Evolutionary conservation across 106 monocot species (phyloP).

Genomic region (Alisma plantagoaquatica): DNA sequence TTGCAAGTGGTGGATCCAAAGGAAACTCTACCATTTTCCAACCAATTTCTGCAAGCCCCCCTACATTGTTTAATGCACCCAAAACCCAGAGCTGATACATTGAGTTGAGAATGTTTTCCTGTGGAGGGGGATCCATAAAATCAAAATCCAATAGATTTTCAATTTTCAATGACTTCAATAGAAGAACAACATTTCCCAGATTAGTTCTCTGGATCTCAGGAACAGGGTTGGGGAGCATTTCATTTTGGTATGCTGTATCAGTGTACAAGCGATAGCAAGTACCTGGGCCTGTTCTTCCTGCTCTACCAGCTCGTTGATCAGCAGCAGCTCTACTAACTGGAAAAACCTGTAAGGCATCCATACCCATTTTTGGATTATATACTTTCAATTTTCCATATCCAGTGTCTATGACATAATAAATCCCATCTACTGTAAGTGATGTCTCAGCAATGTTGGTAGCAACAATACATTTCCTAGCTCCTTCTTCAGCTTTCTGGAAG

Average conservation of each 20-base stretch:
- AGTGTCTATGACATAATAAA: slow-evolving; percentile 88
- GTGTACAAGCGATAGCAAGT: slow-evolving; percentile 91
- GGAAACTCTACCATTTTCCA: slow-evolving; percentile 99
- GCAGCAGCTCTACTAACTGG: slow-evolving; percentile 91
- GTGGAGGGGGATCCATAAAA: slow-evolving; percentile 94
- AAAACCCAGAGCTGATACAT: slow-evolving; percentile 98
- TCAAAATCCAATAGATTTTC: slow-evolving; percentile 92
- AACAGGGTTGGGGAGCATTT: slow-evolving; percentile 82
- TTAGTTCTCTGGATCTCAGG: slow-evolving; percentile 97
- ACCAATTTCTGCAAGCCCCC: slow-evolving; percentile 68
- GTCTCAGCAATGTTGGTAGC: slow-evolving; percentile 99
- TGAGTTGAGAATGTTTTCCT: slow-evolving; percentile 94
- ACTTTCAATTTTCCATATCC: slow-evolving; percentile 97
- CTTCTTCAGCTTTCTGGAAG: slow-evolving; percentile 90
- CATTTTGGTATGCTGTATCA: slow-evolving; percentile 86
- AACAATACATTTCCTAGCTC: slow-evolving; percentile 88
- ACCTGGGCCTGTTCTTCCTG: slow-evolving; percentile 94
- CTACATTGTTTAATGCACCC: slow-evolving; percentile 92
- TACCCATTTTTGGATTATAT: slow-evolving; percentile 91
- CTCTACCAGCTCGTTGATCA: slow-evolving; percentile 84
- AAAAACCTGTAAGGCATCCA: slow-evolving; percentile 98
- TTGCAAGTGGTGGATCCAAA: slow-evolving; percentile 89
- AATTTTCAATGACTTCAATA: slow-evolving; percentile 78
- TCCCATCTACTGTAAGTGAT: slow-evolving; percentile 87
- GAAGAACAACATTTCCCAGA: slow-evolving; percentile 75